Conservation (phyloP, 2,329 filamentous ascomycete species). For the Leptographium galeiforme region DNA sequence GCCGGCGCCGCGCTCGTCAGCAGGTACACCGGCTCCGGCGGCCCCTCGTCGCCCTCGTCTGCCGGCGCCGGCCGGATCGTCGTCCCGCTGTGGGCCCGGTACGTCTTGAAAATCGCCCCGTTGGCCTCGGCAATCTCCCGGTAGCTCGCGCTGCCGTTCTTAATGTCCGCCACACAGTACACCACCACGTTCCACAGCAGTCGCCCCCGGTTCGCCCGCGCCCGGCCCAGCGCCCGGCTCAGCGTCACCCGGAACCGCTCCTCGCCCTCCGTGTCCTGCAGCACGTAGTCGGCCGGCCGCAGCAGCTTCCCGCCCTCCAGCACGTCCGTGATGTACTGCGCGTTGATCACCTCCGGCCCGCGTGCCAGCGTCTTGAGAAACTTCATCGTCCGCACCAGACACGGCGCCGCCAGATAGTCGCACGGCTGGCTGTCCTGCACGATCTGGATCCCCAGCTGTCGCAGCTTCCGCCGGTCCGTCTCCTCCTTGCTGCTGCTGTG, state of each 20-base stretch:
- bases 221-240: constrained; percentile 52
- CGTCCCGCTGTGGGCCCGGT: constrained; percentile 57
- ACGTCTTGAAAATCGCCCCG: constrained; percentile 69
- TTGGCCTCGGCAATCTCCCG: constrained; percentile 78
- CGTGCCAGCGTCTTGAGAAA: constrained; percentile 80
- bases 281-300: constrained; percentile 48
- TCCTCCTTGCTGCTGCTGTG: constrained; percentile 61
- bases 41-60: constrained; percentile 23
- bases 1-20: constrained; percentile 54
- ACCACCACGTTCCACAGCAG: constrained; percentile 66
- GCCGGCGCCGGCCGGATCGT: constrained; percentile 53
- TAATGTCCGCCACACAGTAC: constrained; percentile 71
- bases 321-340: constrained; percentile 65
- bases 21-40: constrained; percentile 66
- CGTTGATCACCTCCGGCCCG: constrained; percentile 64
- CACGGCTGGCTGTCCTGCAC: constrained; percentile 63
- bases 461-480: constrained; percentile 73
- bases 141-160: constrained; percentile 73
- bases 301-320: constrained; percentile 56
- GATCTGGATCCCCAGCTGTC: constrained; percentile 69
- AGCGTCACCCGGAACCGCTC: constrained; percentile 57
- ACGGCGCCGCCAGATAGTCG: constrained; percentile 77
- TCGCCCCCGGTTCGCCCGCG: constrained; percentile 60
- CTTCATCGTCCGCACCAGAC: constrained; percentile 80
- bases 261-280: constrained; percentile 64